These are phyloP conservation scores for Cordyceps pruinosa DNA, from an alignment of 2,329 filamentous ascomycete genomes.

Conservation along the genomic window DNA sequence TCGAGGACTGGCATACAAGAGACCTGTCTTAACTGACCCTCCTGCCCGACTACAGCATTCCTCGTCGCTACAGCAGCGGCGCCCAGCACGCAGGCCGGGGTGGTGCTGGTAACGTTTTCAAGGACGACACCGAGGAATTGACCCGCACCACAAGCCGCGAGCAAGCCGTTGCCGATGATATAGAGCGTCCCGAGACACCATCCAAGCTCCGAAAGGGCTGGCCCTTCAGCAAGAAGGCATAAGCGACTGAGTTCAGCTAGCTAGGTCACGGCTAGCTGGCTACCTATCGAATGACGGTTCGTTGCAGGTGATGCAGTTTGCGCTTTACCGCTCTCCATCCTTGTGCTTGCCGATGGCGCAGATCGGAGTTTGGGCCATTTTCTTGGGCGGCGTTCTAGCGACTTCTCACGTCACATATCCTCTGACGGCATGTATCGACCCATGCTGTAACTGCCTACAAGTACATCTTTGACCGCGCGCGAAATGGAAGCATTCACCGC, in stretches of 20 bases:
- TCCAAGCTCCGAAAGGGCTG: conserved; percentile 32
- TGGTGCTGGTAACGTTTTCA: conserved; percentile 65
- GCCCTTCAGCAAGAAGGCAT: conserved; percentile 43
- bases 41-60: conserved; percentile 31
- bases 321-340: neutral
- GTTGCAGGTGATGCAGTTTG: neutral
- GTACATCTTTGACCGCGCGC: neutral
- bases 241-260: neutral
- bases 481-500: neutral
- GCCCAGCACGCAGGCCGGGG: conserved; percentile 65
- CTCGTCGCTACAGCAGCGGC: conserved; percentile 50
- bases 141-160: conserved; percentile 27
- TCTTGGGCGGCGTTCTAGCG: neutral
- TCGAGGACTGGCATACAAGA: neutral
- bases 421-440: neutral
- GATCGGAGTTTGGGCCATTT: neutral
- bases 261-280: neutral
- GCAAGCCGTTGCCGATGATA: conserved; percentile 24
- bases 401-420: neutral
- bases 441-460: neutral
- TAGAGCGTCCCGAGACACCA: conserved; percentile 17
- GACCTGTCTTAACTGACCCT: conserved; percentile 13
- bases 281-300: no score
- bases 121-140: conserved; percentile 28
- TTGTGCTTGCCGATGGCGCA: neutral